Conservation (phyloP, 257 asterid genomes). For the Paulownia fortunei region DNA sequence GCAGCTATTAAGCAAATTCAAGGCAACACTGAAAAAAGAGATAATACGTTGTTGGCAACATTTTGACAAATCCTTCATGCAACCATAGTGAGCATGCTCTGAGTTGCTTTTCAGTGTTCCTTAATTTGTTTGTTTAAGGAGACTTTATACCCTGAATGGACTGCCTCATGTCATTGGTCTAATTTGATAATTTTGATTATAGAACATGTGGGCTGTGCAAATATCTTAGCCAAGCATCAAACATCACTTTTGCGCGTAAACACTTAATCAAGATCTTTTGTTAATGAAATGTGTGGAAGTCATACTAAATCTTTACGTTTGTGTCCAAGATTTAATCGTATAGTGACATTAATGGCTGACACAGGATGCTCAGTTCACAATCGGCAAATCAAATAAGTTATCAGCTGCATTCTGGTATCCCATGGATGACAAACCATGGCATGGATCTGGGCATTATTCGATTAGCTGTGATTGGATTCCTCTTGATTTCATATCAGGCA, state of each 20-base stretch:
- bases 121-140: neutral
- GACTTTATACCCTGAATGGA: neutral
- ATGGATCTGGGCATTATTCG: conserved; percentile 65
- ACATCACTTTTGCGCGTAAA: neutral
- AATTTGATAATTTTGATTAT: neutral
- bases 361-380: conserved; percentile 70
- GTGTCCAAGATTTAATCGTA: neutral
- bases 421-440: conserved; percentile 58
- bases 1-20: conserved; percentile 11
- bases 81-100: neutral
- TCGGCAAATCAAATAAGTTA: conserved; percentile 52
- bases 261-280: neutral
- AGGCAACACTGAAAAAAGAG: neutral
- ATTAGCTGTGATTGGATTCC: conserved; percentile 64
- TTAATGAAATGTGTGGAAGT: neutral
- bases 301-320: neutral
- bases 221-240: too few relatives aligned
- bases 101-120: neutral
- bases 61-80: neutral
- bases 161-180: neutral
- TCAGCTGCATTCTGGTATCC: conserved; percentile 78
- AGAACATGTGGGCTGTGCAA: neutral
- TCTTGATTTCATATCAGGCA: conserved; percentile 47
- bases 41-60: neutral
- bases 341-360: neutral